phyloP scores from a whole-genome alignment of 257 asterid species.

The Solanum chmielewskii region DNA sequence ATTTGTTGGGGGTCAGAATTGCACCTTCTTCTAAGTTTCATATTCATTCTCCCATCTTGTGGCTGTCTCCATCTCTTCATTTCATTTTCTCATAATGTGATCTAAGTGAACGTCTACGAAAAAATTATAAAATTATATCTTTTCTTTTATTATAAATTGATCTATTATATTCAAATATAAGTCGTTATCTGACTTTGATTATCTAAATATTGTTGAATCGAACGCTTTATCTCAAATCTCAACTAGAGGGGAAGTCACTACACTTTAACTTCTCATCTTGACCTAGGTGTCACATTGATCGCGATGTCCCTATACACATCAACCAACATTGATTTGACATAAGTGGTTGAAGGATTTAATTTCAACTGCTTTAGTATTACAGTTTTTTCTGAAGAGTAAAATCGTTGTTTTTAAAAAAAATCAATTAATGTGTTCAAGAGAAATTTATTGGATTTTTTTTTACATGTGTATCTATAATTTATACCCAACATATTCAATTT shows the following conservation, averaged over 20 bases:
- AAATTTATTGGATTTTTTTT: background rate
- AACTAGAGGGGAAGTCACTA: background rate
- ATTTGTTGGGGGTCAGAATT: background rate
- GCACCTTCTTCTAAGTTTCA: background rate
- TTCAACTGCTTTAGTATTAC: accelerated
- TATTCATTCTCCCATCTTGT: background rate
- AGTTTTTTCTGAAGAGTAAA: background rate
- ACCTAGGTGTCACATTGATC: background rate
- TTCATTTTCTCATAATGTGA: background rate
- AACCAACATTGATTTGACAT: background rate
- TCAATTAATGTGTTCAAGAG: background rate
- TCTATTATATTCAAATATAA: background rate
- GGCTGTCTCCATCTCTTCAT: background rate
- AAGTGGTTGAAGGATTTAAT: background rate
- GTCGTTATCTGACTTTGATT: background rate
- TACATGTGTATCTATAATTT: background rate
- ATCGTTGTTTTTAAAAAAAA: background rate
- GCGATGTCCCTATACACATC: background rate
- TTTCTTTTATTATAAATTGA: background rate
- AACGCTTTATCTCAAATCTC: background rate
- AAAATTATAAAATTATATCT: background rate
- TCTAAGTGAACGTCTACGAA: background rate
- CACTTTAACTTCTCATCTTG: background rate
- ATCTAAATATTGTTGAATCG: background rate
- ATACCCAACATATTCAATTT: background rate